These are phyloP conservation scores for Vanilla planifolia DNA, from an alignment of 106 monocot species.

Conservation along the genomic window DNA sequence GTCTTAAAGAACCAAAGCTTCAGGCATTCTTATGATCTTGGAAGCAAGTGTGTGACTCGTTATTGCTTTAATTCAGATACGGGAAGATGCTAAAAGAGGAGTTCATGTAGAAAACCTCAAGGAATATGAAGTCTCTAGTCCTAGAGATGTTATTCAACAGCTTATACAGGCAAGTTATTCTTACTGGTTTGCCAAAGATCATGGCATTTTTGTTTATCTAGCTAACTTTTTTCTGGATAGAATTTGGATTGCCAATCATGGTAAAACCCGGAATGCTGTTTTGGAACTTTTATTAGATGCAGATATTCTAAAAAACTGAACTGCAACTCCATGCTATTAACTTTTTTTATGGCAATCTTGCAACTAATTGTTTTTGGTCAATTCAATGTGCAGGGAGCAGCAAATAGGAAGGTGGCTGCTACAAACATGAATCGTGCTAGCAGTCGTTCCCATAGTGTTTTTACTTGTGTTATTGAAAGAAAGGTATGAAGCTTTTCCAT, in stretches of 20 bases:
- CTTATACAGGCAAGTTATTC: constrained; percentile 47
- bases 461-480: constrained; percentile 91
- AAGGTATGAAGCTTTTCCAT: constrained; percentile 41
- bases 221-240: background rate
- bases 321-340: background rate
- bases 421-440: constrained; percentile 98
- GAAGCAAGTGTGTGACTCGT: background rate
- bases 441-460: constrained; percentile 97
- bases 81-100: constrained; percentile 90
- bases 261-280: background rate
- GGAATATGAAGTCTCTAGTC: constrained; percentile 84
- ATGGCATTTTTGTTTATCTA: no score
- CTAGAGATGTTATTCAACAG: constrained; percentile 90
- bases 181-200: background rate
- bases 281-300: background rate
- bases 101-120: constrained; percentile 85
- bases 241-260: background rate
- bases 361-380: background rate
- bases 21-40: background rate
- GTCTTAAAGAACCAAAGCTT: constrained; percentile 1
- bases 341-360: background rate
- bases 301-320: background rate
- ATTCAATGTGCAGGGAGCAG: constrained; percentile 57
- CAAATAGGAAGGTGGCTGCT: constrained; percentile 89
- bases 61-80: constrained; percentile 41